Evolutionary conservation across 116 monocot species (phyloP).

Genomic region (Iris pallida): DNA sequence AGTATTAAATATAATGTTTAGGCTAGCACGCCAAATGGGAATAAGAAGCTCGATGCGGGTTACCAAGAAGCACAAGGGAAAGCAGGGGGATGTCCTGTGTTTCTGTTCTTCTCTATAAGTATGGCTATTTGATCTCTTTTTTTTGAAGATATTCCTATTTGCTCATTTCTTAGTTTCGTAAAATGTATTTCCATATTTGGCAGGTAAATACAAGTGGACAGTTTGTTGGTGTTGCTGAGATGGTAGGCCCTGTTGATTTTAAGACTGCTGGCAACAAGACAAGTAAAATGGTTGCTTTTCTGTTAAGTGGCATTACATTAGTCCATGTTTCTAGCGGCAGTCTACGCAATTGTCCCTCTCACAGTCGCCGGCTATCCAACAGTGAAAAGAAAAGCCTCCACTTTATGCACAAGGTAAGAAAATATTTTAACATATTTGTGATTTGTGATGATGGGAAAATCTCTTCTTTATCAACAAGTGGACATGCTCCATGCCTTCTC

Average conservation of each 20-base stretch:
- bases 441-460: too few relatives aligned
- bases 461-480: too few relatives aligned
- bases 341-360: too few relatives aligned
- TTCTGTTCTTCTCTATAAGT: conserved; percentile 55
- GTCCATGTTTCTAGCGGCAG: too few relatives aligned
- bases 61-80: conserved; percentile 44
- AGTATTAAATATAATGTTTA: conserved; percentile 57
- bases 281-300: conserved; percentile 96
- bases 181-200: not conserved
- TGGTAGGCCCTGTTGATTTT: conserved; percentile 96
- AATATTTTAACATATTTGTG: too few relatives aligned
- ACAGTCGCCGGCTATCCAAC: too few relatives aligned
- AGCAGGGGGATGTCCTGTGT: conserved; percentile 30
- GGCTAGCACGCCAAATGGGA: conserved; percentile 58
- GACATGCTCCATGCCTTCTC: too few relatives aligned
- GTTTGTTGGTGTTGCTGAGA: conserved; percentile 95
- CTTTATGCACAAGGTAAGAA: too few relatives aligned
- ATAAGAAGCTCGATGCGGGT: conserved; percentile 53
- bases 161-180: not conserved
- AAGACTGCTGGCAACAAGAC: conserved; percentile 94
- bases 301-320: conserved; percentile 74
- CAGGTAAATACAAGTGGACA: conserved; percentile 96
- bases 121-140: not conserved
- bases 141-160: not conserved
- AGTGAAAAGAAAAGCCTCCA: too few relatives aligned